Evolutionary conservation across 2,329 filamentous ascomycete species (phyloP).

Genomic region (Akanthomyces uredinophilus): DNA sequence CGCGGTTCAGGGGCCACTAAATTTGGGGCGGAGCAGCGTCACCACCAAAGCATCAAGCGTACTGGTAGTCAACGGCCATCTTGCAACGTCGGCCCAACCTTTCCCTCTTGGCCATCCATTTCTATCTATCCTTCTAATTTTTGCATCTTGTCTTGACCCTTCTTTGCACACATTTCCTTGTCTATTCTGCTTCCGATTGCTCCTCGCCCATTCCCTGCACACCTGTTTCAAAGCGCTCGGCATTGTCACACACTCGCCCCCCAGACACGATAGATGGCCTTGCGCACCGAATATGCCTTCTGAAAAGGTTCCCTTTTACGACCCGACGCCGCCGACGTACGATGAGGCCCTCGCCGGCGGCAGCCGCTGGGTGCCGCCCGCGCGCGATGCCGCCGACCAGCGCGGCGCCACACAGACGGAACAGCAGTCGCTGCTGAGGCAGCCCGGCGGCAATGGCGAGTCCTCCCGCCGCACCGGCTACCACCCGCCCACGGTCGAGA

Average conservation of each 20-base stretch:
- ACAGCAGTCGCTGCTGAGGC: constrained; percentile 67
- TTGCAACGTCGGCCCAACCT: neutral
- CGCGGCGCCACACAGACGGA: constrained; percentile 67
- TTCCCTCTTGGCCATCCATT: neutral
- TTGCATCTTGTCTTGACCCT: neutral
- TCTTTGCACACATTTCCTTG: neutral
- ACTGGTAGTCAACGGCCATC: neutral
- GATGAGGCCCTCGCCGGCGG: constrained; percentile 36
- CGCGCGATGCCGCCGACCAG: constrained; percentile 39
- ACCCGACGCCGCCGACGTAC: constrained; percentile 39
- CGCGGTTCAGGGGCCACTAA: constrained; percentile 12
- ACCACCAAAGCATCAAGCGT: neutral
- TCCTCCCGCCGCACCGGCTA: constrained; percentile 56
- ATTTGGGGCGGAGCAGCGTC: constrained; percentile 8
- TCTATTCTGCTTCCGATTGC: neutral
- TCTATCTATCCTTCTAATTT: constrained; percentile 4
- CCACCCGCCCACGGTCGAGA: constrained; percentile 74
- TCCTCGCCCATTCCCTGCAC: neutral
- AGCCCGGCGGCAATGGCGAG: constrained; percentile 39
- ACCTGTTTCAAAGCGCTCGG: neutral
- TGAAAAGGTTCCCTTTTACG: constrained; percentile 38
- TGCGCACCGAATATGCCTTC: constrained; percentile 27
- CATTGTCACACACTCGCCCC: neutral
- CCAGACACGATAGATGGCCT: neutral
- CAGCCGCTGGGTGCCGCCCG: constrained; percentile 28